Percentiles rank a stretch among this genome's conserved stretches.
Evolutionary conservation across 192 early-diverging fungal species (phyloP).

Genomic region (Coemansia sp.): DNA sequence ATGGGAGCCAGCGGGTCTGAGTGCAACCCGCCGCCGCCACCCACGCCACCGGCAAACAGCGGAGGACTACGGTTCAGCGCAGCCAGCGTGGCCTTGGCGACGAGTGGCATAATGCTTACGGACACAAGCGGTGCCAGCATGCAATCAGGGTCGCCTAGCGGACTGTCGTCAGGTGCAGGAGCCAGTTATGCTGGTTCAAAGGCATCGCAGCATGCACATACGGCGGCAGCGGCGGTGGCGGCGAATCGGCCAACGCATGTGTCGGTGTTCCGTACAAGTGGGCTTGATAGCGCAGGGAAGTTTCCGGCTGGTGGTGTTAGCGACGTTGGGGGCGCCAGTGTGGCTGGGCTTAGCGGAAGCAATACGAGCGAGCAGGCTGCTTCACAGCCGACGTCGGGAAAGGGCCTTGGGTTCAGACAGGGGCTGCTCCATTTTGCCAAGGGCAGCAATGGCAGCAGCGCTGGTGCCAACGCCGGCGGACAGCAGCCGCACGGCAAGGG

Average conservation of each 20-base stretch:
- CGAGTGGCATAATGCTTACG: conserved; percentile 34
- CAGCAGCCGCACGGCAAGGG: conserved; percentile 57
- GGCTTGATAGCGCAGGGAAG: background rate
- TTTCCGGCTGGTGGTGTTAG: too few species aligned
- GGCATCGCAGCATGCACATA: background rate
- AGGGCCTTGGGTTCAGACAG: conserved; percentile 26
- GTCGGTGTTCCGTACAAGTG: conserved; percentile 15
- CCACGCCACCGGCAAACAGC: background rate
- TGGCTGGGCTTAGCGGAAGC: background rate
- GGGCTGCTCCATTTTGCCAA: conserved; percentile 18
- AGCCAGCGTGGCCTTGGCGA: conserved; percentile 29
- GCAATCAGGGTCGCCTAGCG: background rate
- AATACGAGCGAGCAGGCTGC: conserved; percentile 12
- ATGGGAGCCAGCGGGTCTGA: conserved; percentile 21
- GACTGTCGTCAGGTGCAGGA: background rate
- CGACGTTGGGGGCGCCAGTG: too few species aligned
- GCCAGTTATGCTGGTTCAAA: background rate
- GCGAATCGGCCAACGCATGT: conserved; percentile 40
- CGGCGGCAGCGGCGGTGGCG: too few species aligned
- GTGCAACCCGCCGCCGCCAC: background rate
- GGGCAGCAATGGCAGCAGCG: background rate
- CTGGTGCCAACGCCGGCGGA: background rate
- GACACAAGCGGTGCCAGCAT: conserved; percentile 6
- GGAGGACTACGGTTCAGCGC: conserved; percentile 20
- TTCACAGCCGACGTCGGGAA: conserved; percentile 3